Percentiles rank a stretch among this genome's conserved stretches.
Conservation (phyloP, 2,329 filamentous ascomycete genomes). For the Pyricularia grisea region DNA sequence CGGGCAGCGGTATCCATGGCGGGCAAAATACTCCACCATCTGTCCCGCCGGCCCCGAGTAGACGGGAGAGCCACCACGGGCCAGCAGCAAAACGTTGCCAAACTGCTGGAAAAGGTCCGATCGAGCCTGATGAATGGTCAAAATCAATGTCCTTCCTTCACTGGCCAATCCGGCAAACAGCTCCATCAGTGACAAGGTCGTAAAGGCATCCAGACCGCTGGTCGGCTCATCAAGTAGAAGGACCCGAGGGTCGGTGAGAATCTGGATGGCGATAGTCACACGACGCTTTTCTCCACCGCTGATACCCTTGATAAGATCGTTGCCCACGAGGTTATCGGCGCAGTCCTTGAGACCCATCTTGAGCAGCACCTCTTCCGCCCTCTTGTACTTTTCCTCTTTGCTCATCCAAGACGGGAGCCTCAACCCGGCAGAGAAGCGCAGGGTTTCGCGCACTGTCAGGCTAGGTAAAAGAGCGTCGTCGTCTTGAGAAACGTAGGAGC, state of each 20-base stretch:
- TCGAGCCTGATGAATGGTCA: conserved; percentile 72
- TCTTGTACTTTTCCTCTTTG: conserved; percentile 53
- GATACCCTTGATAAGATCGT: conserved; percentile 65
- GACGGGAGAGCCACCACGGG: conserved; percentile 57
- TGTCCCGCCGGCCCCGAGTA: conserved; percentile 60
- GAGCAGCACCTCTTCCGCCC: conserved; percentile 61
- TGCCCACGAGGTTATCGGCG: conserved; percentile 65
- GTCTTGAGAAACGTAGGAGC: conserved; percentile 70
- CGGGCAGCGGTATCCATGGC: conserved; percentile 60
- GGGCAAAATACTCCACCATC: conserved; percentile 67
- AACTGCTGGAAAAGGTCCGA: conserved; percentile 65
- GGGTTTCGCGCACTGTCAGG: conserved; percentile 66
- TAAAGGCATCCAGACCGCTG: conserved; percentile 64
- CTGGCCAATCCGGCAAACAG: conserved; percentile 61
- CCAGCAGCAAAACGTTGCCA: conserved; percentile 61
- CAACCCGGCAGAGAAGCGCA: conserved; percentile 61
- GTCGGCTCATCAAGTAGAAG: conserved; percentile 62
- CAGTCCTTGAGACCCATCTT: conserved; percentile 75
- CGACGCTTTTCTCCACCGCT: conserved; percentile 66
- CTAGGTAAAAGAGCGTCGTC: conserved; percentile 67
- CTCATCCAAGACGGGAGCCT: conserved; percentile 64
- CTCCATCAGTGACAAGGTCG: conserved; percentile 66
- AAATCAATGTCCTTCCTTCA: conserved; percentile 63
- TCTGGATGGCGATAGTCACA: conserved; percentile 69
- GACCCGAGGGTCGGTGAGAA: conserved; percentile 65